Conservation (phyloP, 2,329 filamentous ascomycete species). For the Sarocladium oryzae region DNA sequence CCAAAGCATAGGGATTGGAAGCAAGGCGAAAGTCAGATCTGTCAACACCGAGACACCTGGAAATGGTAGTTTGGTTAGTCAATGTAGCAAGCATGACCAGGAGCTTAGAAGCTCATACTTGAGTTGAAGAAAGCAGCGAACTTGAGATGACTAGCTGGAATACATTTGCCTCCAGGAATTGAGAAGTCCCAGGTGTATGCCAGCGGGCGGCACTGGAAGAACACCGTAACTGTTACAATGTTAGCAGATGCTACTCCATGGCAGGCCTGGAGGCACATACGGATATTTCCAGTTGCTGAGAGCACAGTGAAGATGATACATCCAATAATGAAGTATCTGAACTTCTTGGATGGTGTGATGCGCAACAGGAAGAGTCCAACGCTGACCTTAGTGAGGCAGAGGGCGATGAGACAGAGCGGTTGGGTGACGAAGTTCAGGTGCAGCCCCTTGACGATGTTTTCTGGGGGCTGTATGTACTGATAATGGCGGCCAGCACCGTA, state of each 20-base stretch:
- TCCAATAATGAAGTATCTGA: conserved; percentile 27
- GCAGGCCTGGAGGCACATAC: conserved; percentile 16
- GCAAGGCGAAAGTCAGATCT: conserved; percentile 1
- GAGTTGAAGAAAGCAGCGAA: conserved; percentile 7
- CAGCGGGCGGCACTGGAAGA: conserved; percentile 40
- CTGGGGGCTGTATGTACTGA: conserved; percentile 29
- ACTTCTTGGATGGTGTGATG: conserved; percentile 30
- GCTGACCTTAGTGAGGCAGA: conserved; percentile 35
- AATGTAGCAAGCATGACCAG: background rate
- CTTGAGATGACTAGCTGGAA: conserved; percentile 21
- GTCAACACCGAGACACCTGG: conserved; percentile 2
- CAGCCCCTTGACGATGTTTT: conserved; percentile 26
- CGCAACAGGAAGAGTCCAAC: conserved; percentile 34
- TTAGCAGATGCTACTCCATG: background rate
- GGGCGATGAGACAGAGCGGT: conserved; percentile 34
- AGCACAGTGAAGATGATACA: conserved; percentile 30
- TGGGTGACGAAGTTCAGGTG: conserved; percentile 38
- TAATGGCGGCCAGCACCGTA: conserved; percentile 40
- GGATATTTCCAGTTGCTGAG: conserved; percentile 29
- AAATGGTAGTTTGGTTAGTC: background rate
- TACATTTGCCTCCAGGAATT: conserved; percentile 32
- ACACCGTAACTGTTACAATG: conserved; percentile 26
- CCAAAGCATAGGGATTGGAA: conserved; percentile 32
- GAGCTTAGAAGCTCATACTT: background rate
- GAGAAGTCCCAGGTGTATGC: conserved; percentile 32